These are phyloP conservation scores for Lodderomyces theae DNA, from an alignment of 1,139 yeast species.

Conservation along the genomic window DNA sequence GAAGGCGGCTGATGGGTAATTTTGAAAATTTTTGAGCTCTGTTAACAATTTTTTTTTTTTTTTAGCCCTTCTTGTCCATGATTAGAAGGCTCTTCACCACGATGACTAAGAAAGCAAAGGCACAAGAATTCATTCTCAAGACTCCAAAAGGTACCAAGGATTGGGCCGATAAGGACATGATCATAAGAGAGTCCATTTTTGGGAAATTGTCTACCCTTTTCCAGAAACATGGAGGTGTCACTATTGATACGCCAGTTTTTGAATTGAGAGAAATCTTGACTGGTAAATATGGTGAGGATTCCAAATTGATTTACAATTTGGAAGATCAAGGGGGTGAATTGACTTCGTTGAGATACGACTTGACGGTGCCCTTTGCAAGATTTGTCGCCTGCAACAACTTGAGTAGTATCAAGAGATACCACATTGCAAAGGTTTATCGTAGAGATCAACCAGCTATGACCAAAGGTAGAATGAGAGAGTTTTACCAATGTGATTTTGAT, in stretches of 20 bases:
- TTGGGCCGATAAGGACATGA: slow-evolving; percentile 98
- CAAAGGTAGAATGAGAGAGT: slow-evolving; percentile 98
- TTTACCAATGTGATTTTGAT: slow-evolving; percentile 97
- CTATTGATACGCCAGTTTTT: slow-evolving; percentile 96
- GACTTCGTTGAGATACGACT: slow-evolving; percentile 89
- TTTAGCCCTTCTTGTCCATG: slow-evolving; percentile 6
- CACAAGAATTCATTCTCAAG: slow-evolving; percentile 63
- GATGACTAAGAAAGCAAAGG: slow-evolving; percentile 29
- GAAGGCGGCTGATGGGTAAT: no score
- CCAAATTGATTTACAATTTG: slow-evolving; percentile 88
- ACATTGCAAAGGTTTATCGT: slow-evolving; percentile 95
- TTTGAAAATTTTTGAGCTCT: no score
- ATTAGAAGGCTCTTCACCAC: slow-evolving; percentile 10
- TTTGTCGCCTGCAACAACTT: slow-evolving; percentile 93
- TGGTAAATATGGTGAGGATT: slow-evolving; percentile 98
- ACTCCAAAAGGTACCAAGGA: slow-evolving; percentile 98
- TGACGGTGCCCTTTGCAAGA: slow-evolving; percentile 97
- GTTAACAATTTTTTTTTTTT: slow-evolving; percentile 6
- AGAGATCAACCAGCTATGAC: slow-evolving; percentile 99
- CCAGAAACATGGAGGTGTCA: slow-evolving; percentile 95
- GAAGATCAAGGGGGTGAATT: slow-evolving; percentile 99
- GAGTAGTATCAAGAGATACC: slow-evolving; percentile 86
- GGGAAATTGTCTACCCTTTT: slow-evolving; percentile 67
- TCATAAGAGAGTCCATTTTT: slow-evolving; percentile 84
- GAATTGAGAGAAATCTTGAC: slow-evolving; percentile 92